Evolutionary conservation across 805 yeast genomes (phyloP), one percentile per base, ranked within the genome.

Genomic region (Metschnikowia cubensis): DNA sequence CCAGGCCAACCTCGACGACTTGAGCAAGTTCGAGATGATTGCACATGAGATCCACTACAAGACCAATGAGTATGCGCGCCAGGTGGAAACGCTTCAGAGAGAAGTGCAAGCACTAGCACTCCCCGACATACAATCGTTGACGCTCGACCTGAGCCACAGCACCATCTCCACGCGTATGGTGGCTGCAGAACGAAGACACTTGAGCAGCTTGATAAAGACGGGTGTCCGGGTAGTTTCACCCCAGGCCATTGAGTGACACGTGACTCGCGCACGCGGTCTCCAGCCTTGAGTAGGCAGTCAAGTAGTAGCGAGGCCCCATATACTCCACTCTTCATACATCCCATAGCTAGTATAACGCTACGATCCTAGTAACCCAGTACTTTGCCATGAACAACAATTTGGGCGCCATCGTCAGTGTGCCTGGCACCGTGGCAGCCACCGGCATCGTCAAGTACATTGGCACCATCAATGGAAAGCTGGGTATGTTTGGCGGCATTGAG

Each of bases 401-500:
- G 36, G 76, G 73, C 4, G 55, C 64, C 10, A 55, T 63, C 48
- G 66, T 80, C 18, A 66, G 68, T 41, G 74, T 85, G 1, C 95
- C 96, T 0, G 87, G 87, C 8, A 38, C 55, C 31, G 82, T 87
- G 11, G 83, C 87, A 21, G 75, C 75, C 3, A 68, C 70, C 37
- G 97, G 91, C 1, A 72, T 83, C 10, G 69, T 91, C 47, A 75
- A 82, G 51, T 91, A 78, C 65, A 73, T 83, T 18, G 99, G 97
- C 1, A 67, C 76, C 2, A 88, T 92, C 15, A 78, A 82, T 20
- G 84, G 84, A 20, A 89, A 87, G 61, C 52, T 55, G 35, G 96
- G 96, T 0, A 73, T 75, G 10, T 92, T 84, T 71, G 96, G 91
- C 4, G 99, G 99, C 2, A 77, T 92, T 5, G 97, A 92, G 64